Base-by-base conservation (phyloP, 352 stramenopile species). In the Chrysophaeum taylorii region DNA sequence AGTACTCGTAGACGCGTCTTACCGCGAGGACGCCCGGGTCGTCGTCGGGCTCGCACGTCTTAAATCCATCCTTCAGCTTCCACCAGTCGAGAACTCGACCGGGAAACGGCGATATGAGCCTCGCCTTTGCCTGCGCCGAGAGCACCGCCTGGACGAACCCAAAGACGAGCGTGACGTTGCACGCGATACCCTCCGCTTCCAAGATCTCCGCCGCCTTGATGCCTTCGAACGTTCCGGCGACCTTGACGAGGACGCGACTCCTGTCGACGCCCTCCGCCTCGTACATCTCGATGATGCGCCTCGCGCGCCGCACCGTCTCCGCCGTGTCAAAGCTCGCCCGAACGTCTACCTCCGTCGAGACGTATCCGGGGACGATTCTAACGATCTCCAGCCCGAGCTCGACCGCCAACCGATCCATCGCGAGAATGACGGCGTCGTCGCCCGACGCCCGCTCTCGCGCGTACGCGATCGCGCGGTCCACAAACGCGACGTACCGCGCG, bases 161-260 rank as follows among this genome's bases (percentile, higher is more conserved):
- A 81, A 99, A 99, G 42, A 99, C 82, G 53, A 99, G 83, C 35
- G 95, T 99, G 81, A 99, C 92, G 83, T 99, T 98, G 80, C 94
- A 98, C 70, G 89, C 87, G 75, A 99, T 98, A 60, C 92, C 94
- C 74, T 99, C 92, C 73, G 89, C 73, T 82, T 99, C 89, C 60
- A 99, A 83, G 43, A 95, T 77, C 77, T 95, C 91, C 66, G 91
- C 95, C 12, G 94, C 93, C 81, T 96, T 86, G 78, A 98, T 97
- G 25, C 93, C 93, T 76, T 98, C 93, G 92, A 92, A 98, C n/a
- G 93, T 98, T 39, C 82, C 92, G 29, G 93, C 92, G 69, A 99
- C 89, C 85, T 98, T 98, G 79, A 99, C 96, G 31, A 99, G 82
- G 68, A 99, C 96, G 72, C 94, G 89, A 63, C 92, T 86, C 81